These are phyloP conservation scores for Aspergillus tubingensis DNA, from an alignment of 2,329 filamentous ascomycete species.

Conservation along the genomic window DNA sequence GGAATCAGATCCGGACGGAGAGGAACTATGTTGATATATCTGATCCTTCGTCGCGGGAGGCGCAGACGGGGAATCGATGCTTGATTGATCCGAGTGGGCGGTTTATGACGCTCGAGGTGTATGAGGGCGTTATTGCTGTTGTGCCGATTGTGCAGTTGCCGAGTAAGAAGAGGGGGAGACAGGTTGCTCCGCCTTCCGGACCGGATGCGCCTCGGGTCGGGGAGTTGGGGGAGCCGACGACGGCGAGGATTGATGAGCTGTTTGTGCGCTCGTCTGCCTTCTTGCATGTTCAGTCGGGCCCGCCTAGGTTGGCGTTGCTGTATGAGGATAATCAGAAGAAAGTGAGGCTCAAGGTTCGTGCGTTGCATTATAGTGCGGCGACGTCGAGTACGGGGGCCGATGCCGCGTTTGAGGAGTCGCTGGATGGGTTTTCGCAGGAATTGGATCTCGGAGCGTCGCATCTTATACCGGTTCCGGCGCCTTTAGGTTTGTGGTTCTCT, in stretches of 20 bases:
- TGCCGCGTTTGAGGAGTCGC: constrained; percentile 56
- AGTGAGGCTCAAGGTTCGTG: constrained; percentile 57
- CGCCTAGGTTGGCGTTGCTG: constrained; percentile 65
- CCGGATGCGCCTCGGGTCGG: constrained; percentile 46
- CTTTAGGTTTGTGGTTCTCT: constrained; percentile 46
- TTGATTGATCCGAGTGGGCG: constrained; percentile 77
- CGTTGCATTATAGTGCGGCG: constrained; percentile 54
- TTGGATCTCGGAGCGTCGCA: constrained; percentile 63
- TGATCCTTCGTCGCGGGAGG: constrained; percentile 66
- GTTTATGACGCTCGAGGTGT: constrained; percentile 68
- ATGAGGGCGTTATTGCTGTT: constrained; percentile 67
- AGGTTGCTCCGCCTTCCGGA: constrained; percentile 26
- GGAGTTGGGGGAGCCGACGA: constrained; percentile 63
- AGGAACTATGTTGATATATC: constrained; percentile 62
- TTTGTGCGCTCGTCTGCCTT: constrained; percentile 68
- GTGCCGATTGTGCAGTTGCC: constrained; percentile 61
- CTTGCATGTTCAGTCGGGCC: constrained; percentile 55
- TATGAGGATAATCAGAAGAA: constrained; percentile 64
- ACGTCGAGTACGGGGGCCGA: constrained; percentile 49
- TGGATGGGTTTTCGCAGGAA: constrained; percentile 52
- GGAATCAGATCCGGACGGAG: constrained; percentile 56
- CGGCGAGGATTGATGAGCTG: constrained; percentile 66
- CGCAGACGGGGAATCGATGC: constrained; percentile 79
- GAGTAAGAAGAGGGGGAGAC: constrained; percentile 47
- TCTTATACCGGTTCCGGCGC: constrained; percentile 62